These are phyloP conservation scores for Flaveria floridana DNA, from an alignment of 140 eudicot genomes.

Conservation along the genomic window DNA sequence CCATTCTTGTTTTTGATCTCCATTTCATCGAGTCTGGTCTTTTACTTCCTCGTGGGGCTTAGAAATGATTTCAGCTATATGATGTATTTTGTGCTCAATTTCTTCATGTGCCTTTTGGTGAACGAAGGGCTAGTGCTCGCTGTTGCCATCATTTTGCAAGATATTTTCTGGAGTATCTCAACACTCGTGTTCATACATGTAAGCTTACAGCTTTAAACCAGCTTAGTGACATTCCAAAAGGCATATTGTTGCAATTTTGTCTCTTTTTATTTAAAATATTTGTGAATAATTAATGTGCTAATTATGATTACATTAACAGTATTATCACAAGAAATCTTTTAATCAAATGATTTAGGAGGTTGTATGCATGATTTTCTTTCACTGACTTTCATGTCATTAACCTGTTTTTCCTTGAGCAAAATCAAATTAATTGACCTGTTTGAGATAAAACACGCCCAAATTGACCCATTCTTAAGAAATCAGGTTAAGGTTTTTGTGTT, in stretches of 20 bases:
- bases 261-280: neutral
- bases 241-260: neutral
- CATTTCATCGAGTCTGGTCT: constrained; percentile 79
- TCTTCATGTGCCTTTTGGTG: constrained; percentile 78
- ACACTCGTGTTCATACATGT: constrained; percentile 62
- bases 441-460: neutral
- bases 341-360: neutral
- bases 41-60: constrained; percentile 80
- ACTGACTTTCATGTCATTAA: neutral
- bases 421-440: neutral
- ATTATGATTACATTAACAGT: neutral
- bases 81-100: constrained; percentile 81
- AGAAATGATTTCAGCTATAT: constrained; percentile 67
- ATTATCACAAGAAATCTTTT: neutral
- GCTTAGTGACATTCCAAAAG: neutral
- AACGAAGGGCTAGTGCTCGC: constrained; percentile 79
- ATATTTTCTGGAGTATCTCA: constrained; percentile 67
- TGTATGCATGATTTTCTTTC: neutral
- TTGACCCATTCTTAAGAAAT: neutral
- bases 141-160: constrained; percentile 62
- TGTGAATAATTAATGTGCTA: neutral
- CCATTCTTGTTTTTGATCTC: constrained; percentile 89
- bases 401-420: neutral
- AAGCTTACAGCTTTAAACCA: constrained; percentile 31
- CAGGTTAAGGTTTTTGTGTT: neutral